Evolutionary conservation across 192 early-diverging fungal genomes (phyloP).

Genomic region (Coemansia sp.): DNA sequence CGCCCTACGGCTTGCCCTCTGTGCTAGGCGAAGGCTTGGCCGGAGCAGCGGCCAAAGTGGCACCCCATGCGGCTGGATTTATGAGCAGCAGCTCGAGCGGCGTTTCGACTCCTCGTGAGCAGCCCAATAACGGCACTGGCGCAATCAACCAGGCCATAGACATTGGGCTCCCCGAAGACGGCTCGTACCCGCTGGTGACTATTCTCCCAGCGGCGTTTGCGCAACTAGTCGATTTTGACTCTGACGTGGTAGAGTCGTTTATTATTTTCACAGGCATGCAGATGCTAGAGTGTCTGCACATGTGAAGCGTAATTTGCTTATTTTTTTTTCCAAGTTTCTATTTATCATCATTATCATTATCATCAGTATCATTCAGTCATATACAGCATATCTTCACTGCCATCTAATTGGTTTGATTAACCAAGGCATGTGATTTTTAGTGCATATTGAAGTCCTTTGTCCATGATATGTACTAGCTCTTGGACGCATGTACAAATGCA

Average conservation of each 20-base stretch:
- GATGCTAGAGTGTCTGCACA: conserved; percentile 52
- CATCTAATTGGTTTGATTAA: too few relatives aligned
- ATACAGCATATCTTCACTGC: too few relatives aligned
- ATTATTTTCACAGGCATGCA: conserved; percentile 52
- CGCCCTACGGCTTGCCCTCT: conserved; percentile 31
- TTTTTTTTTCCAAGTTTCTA: not conserved
- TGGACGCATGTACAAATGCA: too few relatives aligned
- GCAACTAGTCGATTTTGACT: conserved; percentile 37
- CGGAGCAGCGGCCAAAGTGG: not conserved
- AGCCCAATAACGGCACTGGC: not conserved
- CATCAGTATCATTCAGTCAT: too few relatives aligned
- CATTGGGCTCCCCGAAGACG: conserved; percentile 30
- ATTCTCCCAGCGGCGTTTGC: conserved; percentile 42
- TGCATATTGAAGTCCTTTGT: too few relatives aligned
- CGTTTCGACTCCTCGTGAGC: conserved; percentile 24
- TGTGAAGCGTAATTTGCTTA: conserved; percentile 13
- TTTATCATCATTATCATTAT: not conserved
- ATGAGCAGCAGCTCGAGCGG: conserved; percentile 25
- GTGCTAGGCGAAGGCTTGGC: not conserved
- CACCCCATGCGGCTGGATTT: not conserved
- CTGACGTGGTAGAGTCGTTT: conserved; percentile 47
- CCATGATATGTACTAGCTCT: too few relatives aligned
- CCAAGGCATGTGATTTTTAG: too few relatives aligned
- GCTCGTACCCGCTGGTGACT: conserved; percentile 42
- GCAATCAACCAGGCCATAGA: conserved; percentile 12